A percentile compares a stretch with the other conserved stretches of the same genome.
Evolutionary conservation across 2,329 filamentous ascomycete species (phyloP).

Genomic region (Paraphaeosphaeria sporulosa): DNA sequence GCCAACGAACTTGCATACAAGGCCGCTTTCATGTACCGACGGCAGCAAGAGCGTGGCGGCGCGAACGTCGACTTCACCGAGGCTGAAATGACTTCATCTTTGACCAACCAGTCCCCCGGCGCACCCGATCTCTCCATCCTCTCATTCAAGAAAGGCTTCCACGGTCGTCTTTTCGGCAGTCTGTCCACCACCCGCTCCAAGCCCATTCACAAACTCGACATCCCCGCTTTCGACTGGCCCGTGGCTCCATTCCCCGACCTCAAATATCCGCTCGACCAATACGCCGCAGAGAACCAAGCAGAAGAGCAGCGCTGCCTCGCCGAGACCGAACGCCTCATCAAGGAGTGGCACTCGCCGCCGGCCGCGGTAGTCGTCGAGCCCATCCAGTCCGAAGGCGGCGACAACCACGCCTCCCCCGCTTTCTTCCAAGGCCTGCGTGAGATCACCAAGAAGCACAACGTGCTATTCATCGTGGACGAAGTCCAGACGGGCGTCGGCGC

Average conservation of each 20-base stretch:
- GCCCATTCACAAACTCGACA: conserved; percentile 93
- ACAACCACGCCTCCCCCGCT: conserved; percentile 87
- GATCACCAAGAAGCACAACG: conserved; percentile 76
- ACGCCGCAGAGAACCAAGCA: conserved; percentile 79
- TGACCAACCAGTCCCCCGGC: conserved; percentile 83
- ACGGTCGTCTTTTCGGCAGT: conserved; percentile 87
- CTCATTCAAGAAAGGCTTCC: conserved; percentile 88
- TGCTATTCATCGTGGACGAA: conserved; percentile 91
- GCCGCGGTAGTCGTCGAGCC: conserved; percentile 87
- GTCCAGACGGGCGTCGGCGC: conserved; percentile 93
- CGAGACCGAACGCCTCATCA: conserved; percentile 83
- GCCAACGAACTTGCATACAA: conserved; percentile 96
- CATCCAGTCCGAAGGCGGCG: conserved; percentile 91
- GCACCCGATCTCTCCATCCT: conserved; percentile 83
- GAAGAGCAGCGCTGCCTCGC: conserved; percentile 83
- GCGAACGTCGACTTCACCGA: conserved; percentile 78
- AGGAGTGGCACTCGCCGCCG: conserved; percentile 78
- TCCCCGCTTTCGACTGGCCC: conserved; percentile 94
- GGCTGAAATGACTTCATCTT: conserved; percentile 75
- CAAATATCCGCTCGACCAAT: conserved; percentile 85
- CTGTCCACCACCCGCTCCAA: conserved; percentile 91
- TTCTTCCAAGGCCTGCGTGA: conserved; percentile 88
- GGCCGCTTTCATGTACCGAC: conserved; percentile 92
- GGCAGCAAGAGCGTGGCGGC: conserved; percentile 81
- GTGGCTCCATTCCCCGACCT: conserved; percentile 85